Base-by-base conservation (phyloP, 2,329 filamentous ascomycete genomes). In the Penicillium sp. region DNA sequence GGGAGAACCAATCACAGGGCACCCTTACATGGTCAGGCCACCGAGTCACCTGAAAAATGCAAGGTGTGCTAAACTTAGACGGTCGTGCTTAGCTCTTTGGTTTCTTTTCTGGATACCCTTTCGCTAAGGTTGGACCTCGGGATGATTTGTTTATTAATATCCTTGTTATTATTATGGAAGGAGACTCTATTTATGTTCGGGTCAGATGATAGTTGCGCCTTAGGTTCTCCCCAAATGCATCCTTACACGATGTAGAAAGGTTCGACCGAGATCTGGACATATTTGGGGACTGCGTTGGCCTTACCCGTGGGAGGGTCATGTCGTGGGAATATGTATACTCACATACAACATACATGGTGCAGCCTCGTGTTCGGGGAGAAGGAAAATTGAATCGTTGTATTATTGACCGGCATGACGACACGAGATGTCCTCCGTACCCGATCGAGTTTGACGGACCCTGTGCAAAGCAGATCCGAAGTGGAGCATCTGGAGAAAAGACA, bases 11-110 rank as follows among this genome's bases (percentile, higher is more conserved):
- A 64, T 64, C 55, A 63, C 14, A 29, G 35, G 14, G 38, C 42
- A 50, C 54, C 61, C 61, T 61, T 64, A 48, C 61, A 62, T 60
- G 41, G 59, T 63, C 56, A 59, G 62, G 59, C 57, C 54, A 62
- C 62, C 56, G 55, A 52, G 57, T 62, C 62, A 63, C 53, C 48
- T 63, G 59, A 61, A 58, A 58, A 53, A 34, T 63, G 61, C 53
- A 64, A 63, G 61, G 57, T 60, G 61, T 63, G 40, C 61, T 64
- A 64, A 55, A 57, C 61, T 61, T 64, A 64, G 60, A 45, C 50
- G 43, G 42, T 44, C 38, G 51, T 51, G 16, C 43, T 46, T 27
- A 34, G n/a, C n/a, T 14, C 10, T 27, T 27, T 23, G 13, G 35
- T 29, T 27, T 16, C 9, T 10, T 26, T 7, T 16, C 7, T 18